Evolutionary conservation across 2,329 filamentous ascomycete genomes (phyloP).

Genomic region (Paraphaeosphaeria sporulosa): DNA sequence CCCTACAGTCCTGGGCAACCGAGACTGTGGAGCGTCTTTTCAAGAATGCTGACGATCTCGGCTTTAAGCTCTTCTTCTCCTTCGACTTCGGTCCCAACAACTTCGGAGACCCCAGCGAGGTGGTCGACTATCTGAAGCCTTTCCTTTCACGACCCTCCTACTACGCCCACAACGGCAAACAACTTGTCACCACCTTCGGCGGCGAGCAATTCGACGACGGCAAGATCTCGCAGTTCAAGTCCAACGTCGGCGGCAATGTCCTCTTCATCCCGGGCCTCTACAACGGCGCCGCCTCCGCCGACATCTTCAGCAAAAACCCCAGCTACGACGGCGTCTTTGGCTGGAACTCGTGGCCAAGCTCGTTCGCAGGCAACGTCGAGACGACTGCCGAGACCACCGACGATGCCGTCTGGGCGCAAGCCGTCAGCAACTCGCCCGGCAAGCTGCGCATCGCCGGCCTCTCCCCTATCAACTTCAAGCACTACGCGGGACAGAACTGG

Average conservation of each 20-base stretch:
- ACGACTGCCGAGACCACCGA: slow-evolving; percentile 35
- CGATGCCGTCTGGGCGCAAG: slow-evolving; percentile 26
- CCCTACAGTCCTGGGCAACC: slow-evolving; percentile 34
- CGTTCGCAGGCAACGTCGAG: slow-evolving; percentile 21
- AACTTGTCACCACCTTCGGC: slow-evolving; percentile 45
- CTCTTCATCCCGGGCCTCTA: slow-evolving; percentile 45
- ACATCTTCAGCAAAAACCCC: slow-evolving; percentile 31
- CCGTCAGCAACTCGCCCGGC: slow-evolving; percentile 32
- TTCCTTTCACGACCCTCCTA: slow-evolving; percentile 36
- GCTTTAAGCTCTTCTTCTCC: slow-evolving; percentile 49
- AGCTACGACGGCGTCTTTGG: slow-evolving; percentile 48
- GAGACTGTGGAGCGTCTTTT: slow-evolving; percentile 41
- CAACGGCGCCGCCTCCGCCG: slow-evolving; percentile 23
- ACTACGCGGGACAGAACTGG: slow-evolving; percentile 39
- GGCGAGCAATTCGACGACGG: slow-evolving; percentile 32
- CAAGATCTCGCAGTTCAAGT: slow-evolving; percentile 33
- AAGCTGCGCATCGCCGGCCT: slow-evolving; percentile 52
- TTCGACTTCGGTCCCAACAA: slow-evolving; percentile 42
- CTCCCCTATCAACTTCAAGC: slow-evolving; percentile 52
- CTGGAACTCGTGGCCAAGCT: slow-evolving; percentile 48
- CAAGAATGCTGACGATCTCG: slow-evolving; percentile 35
- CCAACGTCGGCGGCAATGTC: slow-evolving; percentile 32
- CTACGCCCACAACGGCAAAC: slow-evolving; percentile 35
- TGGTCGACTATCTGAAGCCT: slow-evolving; percentile 35
- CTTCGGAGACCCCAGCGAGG: slow-evolving; percentile 34